phyloP scores from a whole-genome alignment of 768 basidiomycete species.

The Russula olivacea region DNA sequence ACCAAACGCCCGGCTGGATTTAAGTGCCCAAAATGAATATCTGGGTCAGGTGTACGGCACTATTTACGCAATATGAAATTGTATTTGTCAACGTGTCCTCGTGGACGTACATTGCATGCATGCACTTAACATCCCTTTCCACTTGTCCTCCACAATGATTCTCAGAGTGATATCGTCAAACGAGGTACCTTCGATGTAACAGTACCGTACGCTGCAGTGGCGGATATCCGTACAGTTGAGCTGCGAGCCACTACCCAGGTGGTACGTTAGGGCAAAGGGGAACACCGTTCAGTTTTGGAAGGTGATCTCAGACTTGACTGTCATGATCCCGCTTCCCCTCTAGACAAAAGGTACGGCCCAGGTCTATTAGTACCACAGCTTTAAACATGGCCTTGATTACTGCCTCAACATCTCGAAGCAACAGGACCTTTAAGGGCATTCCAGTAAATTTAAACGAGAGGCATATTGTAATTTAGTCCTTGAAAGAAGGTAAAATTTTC shows the following conservation, averaged over 20 bases:
- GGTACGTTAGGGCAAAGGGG: neutral
- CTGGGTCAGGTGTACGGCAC: conserved; percentile 3
- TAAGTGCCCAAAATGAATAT: neutral
- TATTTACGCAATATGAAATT: neutral
- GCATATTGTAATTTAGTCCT: too few species aligned
- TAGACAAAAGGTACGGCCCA: too few species aligned
- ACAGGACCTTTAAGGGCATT: too few species aligned
- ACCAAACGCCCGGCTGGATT: conserved; percentile 6
- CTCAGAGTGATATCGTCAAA: neutral
- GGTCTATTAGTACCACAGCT: too few species aligned
- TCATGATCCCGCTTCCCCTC: too few species aligned
- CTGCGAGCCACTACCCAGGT: neutral
- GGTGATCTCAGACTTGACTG: too few species aligned
- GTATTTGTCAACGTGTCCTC: neutral
- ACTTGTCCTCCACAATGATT: neutral
- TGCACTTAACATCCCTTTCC: neutral
- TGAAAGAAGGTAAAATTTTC: too few species aligned
- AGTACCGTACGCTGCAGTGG: neutral
- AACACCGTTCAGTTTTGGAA: neutral
- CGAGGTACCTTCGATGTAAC: neutral
- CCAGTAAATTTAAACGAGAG: too few species aligned
- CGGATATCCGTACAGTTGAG: neutral
- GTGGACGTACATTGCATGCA: too few species aligned
- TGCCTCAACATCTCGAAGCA: too few species aligned
- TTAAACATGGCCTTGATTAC: too few species aligned